A percentile compares a stretch with the other conserved stretches of the same genome.
These are phyloP conservation scores for Nigrospora sphaerica DNA, from an alignment of 2,329 filamentous ascomycete genomes.

Conservation along the genomic window DNA sequence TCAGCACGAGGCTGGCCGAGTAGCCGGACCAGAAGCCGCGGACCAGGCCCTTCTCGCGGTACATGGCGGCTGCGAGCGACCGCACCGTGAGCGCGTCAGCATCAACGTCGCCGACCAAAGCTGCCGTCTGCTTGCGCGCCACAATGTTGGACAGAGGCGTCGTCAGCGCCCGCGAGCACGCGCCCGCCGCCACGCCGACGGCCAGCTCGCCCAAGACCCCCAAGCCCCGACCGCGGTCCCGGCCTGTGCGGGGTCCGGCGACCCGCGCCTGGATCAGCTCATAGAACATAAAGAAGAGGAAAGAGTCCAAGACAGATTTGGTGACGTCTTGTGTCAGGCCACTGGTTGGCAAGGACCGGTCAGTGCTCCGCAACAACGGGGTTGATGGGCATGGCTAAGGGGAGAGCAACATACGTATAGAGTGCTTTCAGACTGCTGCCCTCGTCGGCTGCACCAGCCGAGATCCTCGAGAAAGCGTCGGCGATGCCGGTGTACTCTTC, in stretches of 20 bases:
- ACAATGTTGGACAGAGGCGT: constrained; percentile 79
- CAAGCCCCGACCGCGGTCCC: constrained; percentile 28
- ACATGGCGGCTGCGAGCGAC: constrained; percentile 58
- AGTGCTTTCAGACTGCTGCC: constrained; percentile 67
- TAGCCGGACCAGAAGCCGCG: constrained; percentile 82
- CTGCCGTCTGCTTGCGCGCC: constrained; percentile 70
- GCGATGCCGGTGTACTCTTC: constrained; percentile 55
- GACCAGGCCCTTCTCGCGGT: constrained; percentile 58
- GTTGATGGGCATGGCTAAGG: constrained; percentile 13
- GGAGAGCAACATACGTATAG: constrained; percentile 51
- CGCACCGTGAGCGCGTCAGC: constrained; percentile 28
- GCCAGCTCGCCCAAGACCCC: constrained; percentile 65
- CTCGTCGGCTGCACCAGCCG: constrained; percentile 32
- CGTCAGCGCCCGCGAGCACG: constrained; percentile 67
- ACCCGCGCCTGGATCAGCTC: constrained; percentile 35
- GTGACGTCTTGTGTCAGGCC: constrained; percentile 40
- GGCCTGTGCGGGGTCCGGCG: constrained; percentile 5
- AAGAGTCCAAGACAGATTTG: constrained; percentile 67
- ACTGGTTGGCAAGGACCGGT: background rate
- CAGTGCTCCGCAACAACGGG: background rate
- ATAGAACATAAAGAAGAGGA: constrained; percentile 83
- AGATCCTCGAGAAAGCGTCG: constrained; percentile 67
- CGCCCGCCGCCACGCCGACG: constrained; percentile 67
- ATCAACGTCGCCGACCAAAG: constrained; percentile 16
- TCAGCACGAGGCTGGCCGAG: constrained; percentile 70